Conservation (phyloP, 208 protist species). For the Tritrichomonas foetus region DNA sequence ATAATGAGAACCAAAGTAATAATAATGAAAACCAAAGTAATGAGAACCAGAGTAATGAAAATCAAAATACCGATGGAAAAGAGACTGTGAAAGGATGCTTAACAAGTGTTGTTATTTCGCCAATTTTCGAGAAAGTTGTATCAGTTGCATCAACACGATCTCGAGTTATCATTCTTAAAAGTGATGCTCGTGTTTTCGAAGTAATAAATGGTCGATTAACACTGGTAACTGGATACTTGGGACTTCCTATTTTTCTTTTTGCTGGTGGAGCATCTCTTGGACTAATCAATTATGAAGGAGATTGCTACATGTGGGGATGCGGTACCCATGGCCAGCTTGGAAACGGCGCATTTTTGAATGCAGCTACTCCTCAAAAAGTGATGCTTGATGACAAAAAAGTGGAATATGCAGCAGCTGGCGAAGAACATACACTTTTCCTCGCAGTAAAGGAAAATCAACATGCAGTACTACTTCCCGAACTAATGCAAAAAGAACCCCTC, state of each 20-base stretch:
- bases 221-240: too few species aligned
- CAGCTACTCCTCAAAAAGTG: background rate
- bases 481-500: background rate
- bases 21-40: too few species aligned
- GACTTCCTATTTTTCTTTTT: background rate
- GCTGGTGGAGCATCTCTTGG: background rate
- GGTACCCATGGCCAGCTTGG: background rate
- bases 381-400: background rate
- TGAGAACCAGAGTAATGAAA: too few species aligned
- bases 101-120: too few species aligned
- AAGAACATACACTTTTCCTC: background rate
- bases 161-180: too few species aligned
- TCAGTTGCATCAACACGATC: too few species aligned
- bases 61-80: too few species aligned
- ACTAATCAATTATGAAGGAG: background rate
- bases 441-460: background rate
- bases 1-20: too few species aligned
- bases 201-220: too few species aligned
- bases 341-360: background rate
- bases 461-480: background rate
- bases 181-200: too few species aligned
- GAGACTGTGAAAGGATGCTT: too few species aligned
- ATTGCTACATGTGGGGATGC: slow-evolving; percentile 9
- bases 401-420: background rate
- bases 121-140: too few species aligned